These are phyloP conservation scores for Mortierella polycephala DNA, from an alignment of 371 early-diverging fungal species.

Conservation along the genomic window DNA sequence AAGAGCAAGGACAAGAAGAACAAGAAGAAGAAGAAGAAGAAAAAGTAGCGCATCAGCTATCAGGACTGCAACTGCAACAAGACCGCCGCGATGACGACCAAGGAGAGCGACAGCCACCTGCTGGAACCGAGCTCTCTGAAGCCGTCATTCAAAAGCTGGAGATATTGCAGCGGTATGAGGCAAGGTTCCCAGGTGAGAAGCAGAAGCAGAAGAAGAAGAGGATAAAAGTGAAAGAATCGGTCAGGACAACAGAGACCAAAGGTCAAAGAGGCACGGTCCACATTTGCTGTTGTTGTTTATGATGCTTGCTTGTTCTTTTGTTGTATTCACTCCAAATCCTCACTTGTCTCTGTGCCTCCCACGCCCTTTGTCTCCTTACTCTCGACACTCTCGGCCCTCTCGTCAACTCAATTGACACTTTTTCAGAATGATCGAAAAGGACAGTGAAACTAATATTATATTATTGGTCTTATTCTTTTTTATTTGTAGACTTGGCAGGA, in stretches of 20 bases:
- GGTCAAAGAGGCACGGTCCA: conserved; percentile 1
- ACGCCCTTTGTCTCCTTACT: no score
- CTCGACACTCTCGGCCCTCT: no score
- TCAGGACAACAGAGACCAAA: conserved; percentile 1
- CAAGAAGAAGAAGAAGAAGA: neutral
- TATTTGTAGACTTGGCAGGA: conserved; percentile 27
- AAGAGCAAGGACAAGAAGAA: neutral
- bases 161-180: conserved; percentile 54
- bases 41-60: neutral
- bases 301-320: neutral
- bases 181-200: conserved; percentile 57
- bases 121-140: conserved; percentile 40
- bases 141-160: conserved; percentile 49
- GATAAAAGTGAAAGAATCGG: neutral
- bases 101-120: conserved; percentile 11
- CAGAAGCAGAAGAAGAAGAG: neutral
- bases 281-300: neutral
- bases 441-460: neutral
- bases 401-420: no score
- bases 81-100: neutral
- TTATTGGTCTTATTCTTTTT: neutral
- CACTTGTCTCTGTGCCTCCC: neutral
- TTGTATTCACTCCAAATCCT: neutral
- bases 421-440: neutral
- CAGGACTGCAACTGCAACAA: neutral